phyloP scores from a whole-genome alignment of 169 alveolate species.

The Babesia ovis region DNA sequence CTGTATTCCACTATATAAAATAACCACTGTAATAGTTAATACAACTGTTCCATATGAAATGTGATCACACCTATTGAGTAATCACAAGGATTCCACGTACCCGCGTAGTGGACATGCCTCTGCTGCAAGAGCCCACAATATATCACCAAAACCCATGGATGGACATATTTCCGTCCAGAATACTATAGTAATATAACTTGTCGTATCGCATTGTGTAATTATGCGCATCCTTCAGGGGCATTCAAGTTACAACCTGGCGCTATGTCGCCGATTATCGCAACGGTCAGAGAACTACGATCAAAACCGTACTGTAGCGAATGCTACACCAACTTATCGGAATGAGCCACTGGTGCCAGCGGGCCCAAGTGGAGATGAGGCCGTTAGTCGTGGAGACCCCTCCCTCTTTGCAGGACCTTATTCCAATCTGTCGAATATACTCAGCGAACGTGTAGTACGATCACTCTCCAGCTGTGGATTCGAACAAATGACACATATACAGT shows the following conservation, averaged over 20 bases:
- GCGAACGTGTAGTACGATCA: slow-evolving; percentile 51
- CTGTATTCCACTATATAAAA: too few species aligned
- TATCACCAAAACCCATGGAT: too few species aligned
- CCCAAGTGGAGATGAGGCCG: slow-evolving; percentile 25
- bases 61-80: too few species aligned
- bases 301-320: not conserved
- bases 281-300: not conserved
- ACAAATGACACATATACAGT: slow-evolving; percentile 92
- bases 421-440: slow-evolving; percentile 17
- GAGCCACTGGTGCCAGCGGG: not conserved
- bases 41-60: too few species aligned
- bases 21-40: too few species aligned
- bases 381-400: slow-evolving; percentile 40
- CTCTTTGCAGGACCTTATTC: slow-evolving; percentile 31
- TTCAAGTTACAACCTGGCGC: slow-evolving; percentile 18
- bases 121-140: too few species aligned
- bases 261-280: slow-evolving; percentile 17
- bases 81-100: too few species aligned
- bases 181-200: too few species aligned
- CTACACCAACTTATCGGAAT: not conserved
- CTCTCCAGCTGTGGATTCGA: slow-evolving; percentile 71
- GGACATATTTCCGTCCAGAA: not conserved
- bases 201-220: too few species aligned
- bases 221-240: slow-evolving; percentile 14
- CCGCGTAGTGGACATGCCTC: too few species aligned